Evolutionary conservation across 192 early-diverging fungal species (phyloP).

Genomic region (Chytriomyces sp.): DNA sequence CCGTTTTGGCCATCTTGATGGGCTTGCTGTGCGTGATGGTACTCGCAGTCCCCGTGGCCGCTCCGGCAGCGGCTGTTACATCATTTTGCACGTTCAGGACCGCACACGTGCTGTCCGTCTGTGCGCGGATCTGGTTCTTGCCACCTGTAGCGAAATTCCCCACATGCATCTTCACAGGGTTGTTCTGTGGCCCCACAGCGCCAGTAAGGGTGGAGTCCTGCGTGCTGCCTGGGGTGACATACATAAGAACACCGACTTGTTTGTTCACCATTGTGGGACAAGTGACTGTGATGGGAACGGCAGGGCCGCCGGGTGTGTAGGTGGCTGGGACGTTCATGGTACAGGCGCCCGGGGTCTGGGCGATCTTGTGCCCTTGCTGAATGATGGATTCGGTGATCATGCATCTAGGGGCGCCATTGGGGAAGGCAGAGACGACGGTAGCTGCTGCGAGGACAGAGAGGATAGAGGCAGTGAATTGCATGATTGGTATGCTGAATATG

Average conservation of each 20-base stretch:
- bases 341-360: background rate
- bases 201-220: slow-evolving; percentile 20
- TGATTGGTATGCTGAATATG: no score
- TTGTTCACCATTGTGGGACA: background rate
- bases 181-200: background rate
- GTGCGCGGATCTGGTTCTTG: slow-evolving; percentile 34
- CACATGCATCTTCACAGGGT: background rate
- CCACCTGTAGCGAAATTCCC: background rate
- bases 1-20: background rate
- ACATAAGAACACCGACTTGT: slow-evolving; percentile 32
- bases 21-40: slow-evolving; percentile 40
- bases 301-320: slow-evolving; percentile 20
- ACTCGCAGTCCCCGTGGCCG: no score
- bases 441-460: background rate
- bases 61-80: no score
- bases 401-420: slow-evolving; percentile 19
- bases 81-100: slow-evolving; percentile 31
- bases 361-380: background rate
- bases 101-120: slow-evolving; percentile 33
- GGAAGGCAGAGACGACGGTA: background rate
- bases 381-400: slow-evolving; percentile 6
- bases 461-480: no score
- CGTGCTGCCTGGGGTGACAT: slow-evolving; percentile 32
- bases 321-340: slow-evolving; percentile 6
- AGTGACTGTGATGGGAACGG: slow-evolving; percentile 17